A percentile compares a stretch with the other conserved stretches of the same genome.
phyloP scores from a whole-genome alignment of 768 basidiomycete genomes.

The Leccinum uliginosum region DNA sequence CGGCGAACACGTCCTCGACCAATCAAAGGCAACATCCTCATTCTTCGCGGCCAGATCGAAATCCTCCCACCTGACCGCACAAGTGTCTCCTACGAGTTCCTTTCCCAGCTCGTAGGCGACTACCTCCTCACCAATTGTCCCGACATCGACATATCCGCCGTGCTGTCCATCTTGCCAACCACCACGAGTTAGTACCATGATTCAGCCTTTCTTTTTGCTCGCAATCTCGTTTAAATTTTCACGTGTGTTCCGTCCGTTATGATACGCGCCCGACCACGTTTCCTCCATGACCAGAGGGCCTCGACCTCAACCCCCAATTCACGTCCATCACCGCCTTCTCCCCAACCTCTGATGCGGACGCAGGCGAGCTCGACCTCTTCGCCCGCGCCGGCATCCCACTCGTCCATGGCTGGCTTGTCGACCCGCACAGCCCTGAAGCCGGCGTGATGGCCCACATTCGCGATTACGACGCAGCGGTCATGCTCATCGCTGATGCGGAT shows the following conservation, averaged over 20 bases:
- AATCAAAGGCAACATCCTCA: slow-evolving; percentile 73
- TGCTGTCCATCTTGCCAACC: slow-evolving; percentile 41
- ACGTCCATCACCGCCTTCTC: slow-evolving; percentile 64
- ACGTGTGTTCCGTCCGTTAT: neutral
- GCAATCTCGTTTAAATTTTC: neutral
- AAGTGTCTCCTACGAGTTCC: slow-evolving; percentile 78
- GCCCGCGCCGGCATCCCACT: slow-evolving; percentile 75
- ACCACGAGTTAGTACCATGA: slow-evolving; percentile 61
- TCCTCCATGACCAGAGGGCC: slow-evolving; percentile 53
- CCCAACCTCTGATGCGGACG: slow-evolving; percentile 44
- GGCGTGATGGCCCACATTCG: slow-evolving; percentile 45
- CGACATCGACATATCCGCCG: slow-evolving; percentile 31
- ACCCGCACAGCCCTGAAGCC: slow-evolving; percentile 51
- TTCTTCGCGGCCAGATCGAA: slow-evolving; percentile 76
- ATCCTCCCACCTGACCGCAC: slow-evolving; percentile 63
- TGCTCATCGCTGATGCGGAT: slow-evolving; percentile 75
- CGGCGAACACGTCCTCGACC: too few species aligned
- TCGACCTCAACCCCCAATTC: slow-evolving; percentile 87
- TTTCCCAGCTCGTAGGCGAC: slow-evolving; percentile 80
- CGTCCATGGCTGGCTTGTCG: slow-evolving; percentile 76
- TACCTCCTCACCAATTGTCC: slow-evolving; percentile 61
- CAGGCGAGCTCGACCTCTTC: slow-evolving; percentile 83
- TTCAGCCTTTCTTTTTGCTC: neutral
- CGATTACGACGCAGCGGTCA: slow-evolving; percentile 75
- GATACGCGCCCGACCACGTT: neutral